phyloP scores from a whole-genome alignment of 75 land plant genomes.

The Cryptomeria japonica region DNA sequence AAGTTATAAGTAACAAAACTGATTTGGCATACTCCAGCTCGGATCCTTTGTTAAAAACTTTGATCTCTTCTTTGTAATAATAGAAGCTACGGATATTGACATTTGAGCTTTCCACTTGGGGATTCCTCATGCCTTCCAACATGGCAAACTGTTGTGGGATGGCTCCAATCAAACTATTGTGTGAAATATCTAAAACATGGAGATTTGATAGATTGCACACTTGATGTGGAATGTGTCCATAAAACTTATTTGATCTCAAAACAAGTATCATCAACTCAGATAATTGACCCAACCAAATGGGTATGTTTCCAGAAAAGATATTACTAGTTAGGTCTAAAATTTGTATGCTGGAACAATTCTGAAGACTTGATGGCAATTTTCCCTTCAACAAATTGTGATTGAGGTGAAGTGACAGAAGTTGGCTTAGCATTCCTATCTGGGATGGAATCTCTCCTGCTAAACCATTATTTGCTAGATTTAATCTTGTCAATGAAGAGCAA shows the following conservation, averaged over 20 bases:
- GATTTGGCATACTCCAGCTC: neutral
- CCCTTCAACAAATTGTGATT: neutral
- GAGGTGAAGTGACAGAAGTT: neutral
- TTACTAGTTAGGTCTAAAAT: neutral
- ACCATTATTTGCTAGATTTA: neutral
- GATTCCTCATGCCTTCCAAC: neutral
- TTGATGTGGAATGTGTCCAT: neutral
- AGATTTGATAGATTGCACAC: neutral
- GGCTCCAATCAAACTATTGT: neutral
- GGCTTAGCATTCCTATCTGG: neutral
- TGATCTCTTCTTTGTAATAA: neutral
- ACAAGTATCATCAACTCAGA: too few species aligned
- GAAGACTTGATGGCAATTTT: neutral
- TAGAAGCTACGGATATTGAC: neutral
- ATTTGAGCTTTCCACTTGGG: neutral
- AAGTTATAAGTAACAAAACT: neutral
- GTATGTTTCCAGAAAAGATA: neutral
- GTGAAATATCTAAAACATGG: neutral
- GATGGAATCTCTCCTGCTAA: neutral
- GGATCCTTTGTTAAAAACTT: neutral
- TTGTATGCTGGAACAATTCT: neutral
- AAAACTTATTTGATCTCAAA: neutral
- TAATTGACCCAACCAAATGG: neutral
- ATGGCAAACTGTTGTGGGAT: neutral
- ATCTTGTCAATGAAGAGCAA: neutral